Conservation (phyloP, 2,329 filamentous ascomycete species). For the Paradendryphiella salina region DNA sequence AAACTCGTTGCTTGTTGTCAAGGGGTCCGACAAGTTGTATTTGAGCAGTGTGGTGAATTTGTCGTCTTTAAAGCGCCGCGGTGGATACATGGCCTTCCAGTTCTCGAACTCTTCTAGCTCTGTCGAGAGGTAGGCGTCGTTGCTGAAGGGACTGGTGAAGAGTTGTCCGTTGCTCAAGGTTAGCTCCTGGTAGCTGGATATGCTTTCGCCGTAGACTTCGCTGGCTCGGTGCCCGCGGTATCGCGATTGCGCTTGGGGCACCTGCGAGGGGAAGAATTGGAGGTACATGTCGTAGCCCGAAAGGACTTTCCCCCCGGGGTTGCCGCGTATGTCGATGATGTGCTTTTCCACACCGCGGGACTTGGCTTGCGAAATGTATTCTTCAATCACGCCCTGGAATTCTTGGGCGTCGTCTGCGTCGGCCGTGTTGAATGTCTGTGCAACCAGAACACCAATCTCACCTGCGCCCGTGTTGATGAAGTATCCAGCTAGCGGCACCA, state of each 20-base stretch:
- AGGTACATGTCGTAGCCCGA: constrained; percentile 53
- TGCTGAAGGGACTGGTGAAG: constrained; percentile 44
- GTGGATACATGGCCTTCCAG: constrained; percentile 47
- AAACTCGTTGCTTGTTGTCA: constrained; percentile 36
- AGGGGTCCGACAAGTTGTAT: constrained; percentile 47
- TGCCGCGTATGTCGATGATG: constrained; percentile 65
- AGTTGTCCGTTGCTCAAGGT: constrained; percentile 25
- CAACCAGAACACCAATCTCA: constrained; percentile 54
- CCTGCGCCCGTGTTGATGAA: constrained; percentile 48
- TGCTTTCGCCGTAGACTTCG: constrained; percentile 31
- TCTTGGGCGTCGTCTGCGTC: constrained; percentile 24
- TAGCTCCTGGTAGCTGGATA: constrained; percentile 25
- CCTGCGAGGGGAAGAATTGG: constrained; percentile 56
- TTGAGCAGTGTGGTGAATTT: constrained; percentile 46
- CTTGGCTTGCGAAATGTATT: constrained; percentile 55
- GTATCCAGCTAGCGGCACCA: constrained; percentile 51
- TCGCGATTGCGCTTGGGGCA: constrained; percentile 52
- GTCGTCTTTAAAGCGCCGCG: constrained; percentile 38
- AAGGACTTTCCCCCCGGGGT: constrained; percentile 59
- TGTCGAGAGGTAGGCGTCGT: constrained; percentile 34
- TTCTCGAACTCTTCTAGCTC: constrained; percentile 35
- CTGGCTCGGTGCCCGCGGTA: constrained; percentile 50
- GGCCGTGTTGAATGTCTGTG: constrained; percentile 48
- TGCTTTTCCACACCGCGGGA: constrained; percentile 58
- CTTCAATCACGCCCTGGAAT: constrained; percentile 47